Conservation (phyloP, 192 early-diverging fungal genomes). For the Jimgerdemannia flammicorona region DNA sequence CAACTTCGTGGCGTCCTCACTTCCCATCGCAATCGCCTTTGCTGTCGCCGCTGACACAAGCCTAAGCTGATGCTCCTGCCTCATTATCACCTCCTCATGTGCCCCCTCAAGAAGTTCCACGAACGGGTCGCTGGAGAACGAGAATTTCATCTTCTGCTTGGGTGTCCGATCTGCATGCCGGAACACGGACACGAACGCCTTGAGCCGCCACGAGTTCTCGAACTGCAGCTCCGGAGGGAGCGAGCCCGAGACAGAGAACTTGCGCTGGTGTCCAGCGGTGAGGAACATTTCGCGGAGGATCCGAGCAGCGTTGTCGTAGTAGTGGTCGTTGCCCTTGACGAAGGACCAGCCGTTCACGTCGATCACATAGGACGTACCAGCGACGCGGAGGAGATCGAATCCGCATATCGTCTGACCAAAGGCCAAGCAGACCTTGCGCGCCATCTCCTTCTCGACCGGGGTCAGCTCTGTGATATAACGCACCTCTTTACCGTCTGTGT, state of each 20-base stretch:
- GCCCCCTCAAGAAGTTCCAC: constrained; percentile 63
- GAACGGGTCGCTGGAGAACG: constrained; percentile 68
- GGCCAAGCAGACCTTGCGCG: constrained; percentile 62
- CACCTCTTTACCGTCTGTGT: constrained; percentile 96
- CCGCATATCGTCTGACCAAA: constrained; percentile 97
- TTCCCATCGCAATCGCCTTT: constrained; percentile 47
- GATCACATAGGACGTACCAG: constrained; percentile 85
- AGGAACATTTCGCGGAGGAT: constrained; percentile 79
- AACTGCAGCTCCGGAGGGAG: constrained; percentile 34
- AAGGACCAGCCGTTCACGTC: constrained; percentile 99
- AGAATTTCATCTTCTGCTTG: constrained; percentile 96
- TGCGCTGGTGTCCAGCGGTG: constrained; percentile 55
- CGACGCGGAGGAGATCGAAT: constrained; percentile 86
- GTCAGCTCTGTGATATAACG: constrained; percentile 87
- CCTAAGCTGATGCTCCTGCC: constrained; percentile 65
- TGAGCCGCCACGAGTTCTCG: constrained; percentile 87
- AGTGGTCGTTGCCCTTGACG: constrained; percentile 93
- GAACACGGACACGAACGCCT: constrained; percentile 90
- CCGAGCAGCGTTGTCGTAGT: constrained; percentile 82
- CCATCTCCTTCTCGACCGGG: constrained; percentile 73
- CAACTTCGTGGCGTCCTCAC: constrained; percentile 48
- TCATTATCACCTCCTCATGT: constrained; percentile 77
- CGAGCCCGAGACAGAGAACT: constrained; percentile 44
- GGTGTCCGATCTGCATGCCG: constrained; percentile 96
- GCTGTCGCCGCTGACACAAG: constrained; percentile 61